A percentile compares a stretch with the other conserved stretches of the same genome.
Conservation (phyloP, 805 yeast species). For the Cyberlindnera americana region DNA sequence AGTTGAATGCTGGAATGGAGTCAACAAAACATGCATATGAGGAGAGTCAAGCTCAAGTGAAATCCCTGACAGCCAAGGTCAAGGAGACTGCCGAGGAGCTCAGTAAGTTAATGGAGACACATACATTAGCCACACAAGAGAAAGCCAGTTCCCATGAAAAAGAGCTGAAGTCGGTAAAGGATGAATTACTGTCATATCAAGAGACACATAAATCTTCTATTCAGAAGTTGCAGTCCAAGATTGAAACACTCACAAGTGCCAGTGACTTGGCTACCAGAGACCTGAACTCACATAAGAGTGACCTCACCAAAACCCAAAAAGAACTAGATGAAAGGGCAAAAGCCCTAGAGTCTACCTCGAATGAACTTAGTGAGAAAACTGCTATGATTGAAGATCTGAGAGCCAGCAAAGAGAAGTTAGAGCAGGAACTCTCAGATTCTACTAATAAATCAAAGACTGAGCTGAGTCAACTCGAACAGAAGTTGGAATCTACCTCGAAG, state of each 20-base stretch:
- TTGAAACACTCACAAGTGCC: background rate
- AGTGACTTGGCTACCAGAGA: constrained; percentile 4
- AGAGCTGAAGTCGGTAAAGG: constrained; percentile 3
- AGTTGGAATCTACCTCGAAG: background rate
- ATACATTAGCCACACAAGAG: constrained; percentile 1
- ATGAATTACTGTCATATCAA: constrained; percentile 8
- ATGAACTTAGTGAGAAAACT: constrained; percentile 3
- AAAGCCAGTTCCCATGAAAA: constrained; percentile 5
- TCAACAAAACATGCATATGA: constrained; percentile 3
- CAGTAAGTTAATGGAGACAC: constrained; percentile 6
- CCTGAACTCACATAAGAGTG: constrained; percentile 8
- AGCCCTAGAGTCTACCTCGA: background rate
- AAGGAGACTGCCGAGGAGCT: constrained; percentile 6
- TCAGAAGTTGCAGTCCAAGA: background rate
- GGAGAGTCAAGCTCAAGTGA: constrained; percentile 10
- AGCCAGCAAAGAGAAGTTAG: background rate
- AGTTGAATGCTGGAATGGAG: constrained; percentile 15
- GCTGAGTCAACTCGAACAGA: constrained; percentile 5
- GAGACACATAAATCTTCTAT: constrained; percentile 5
- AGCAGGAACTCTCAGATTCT: constrained; percentile 3
- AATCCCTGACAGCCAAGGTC: constrained; percentile 12
- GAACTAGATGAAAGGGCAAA: constrained; percentile 4
- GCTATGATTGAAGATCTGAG: constrained; percentile 4
- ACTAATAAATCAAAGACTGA: constrained; percentile 1
- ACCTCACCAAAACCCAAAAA: background rate